Conservation (phyloP, 352 stramenopile species). For the Phytophthora rubi region DNA sequence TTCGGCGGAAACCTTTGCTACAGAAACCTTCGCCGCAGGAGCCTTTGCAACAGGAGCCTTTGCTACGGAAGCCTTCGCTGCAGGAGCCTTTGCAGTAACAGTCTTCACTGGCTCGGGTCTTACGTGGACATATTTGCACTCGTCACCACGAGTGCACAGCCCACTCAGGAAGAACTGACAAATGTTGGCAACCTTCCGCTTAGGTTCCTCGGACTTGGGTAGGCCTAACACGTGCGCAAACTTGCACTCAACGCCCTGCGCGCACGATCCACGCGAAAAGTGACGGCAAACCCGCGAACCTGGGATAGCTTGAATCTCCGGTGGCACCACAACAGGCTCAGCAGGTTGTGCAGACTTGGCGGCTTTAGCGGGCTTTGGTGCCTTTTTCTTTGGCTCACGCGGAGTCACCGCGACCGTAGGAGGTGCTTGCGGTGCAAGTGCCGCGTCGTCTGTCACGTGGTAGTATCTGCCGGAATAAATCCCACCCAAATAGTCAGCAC, state of each 20-base stretch:
- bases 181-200: conserved; percentile 34
- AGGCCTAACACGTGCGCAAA: conserved; percentile 58
- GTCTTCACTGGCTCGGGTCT: conserved; percentile 4
- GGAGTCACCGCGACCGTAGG: neutral
- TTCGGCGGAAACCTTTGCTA: neutral
- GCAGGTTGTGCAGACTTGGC: neutral
- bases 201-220: conserved; percentile 4
- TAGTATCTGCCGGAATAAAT: conserved; percentile 32
- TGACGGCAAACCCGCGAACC: conserved; percentile 51
- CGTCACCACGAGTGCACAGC: conserved; percentile 56
- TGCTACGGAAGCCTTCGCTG: conserved; percentile 9
- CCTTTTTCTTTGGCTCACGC: conserved; percentile 18
- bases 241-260: conserved; percentile 35
- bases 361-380: neutral
- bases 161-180: conserved; percentile 64
- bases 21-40: too few relatives aligned
- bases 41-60: too few relatives aligned
- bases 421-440: conserved; percentile 9
- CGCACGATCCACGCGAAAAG: conserved; percentile 61
- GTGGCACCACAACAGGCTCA: conserved; percentile 4
- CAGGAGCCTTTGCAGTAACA: neutral
- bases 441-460: conserved; percentile 31
- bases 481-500: neutral
- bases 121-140: conserved; percentile 57
- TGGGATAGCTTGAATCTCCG: conserved; percentile 44